Conservation (phyloP, 2,329 filamentous ascomycete species). For the Sporothrix variecibatus region DNA sequence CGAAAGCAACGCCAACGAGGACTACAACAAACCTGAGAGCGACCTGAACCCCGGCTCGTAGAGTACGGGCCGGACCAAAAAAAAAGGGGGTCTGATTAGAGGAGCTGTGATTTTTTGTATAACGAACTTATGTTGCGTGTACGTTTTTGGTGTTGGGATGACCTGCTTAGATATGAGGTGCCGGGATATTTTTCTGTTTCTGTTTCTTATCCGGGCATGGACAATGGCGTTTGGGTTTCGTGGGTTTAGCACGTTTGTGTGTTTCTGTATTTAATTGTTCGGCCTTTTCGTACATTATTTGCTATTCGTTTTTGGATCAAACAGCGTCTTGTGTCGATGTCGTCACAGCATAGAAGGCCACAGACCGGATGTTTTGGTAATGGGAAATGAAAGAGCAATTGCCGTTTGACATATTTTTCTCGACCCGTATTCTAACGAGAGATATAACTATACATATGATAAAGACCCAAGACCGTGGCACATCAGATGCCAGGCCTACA, state of each 20-base stretch:
- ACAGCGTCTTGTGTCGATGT: background rate
- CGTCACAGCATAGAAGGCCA: background rate
- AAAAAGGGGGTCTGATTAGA: background rate
- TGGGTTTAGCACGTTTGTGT: background rate
- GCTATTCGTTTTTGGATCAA: background rate
- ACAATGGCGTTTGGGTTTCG: constrained; percentile 14
- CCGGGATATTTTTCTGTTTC: background rate
- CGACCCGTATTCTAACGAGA: constrained; percentile 12
- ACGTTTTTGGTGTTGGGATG: background rate
- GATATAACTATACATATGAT: constrained; percentile 16
- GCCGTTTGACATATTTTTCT: constrained; percentile 7
- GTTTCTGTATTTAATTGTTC: background rate
- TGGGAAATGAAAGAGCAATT: constrained; percentile 12
- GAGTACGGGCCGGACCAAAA: constrained; percentile 10
- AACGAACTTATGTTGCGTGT: constrained; percentile 13
- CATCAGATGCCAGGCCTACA: background rate
- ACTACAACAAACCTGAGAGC: constrained; percentile 48
- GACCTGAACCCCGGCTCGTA: constrained; percentile 54
- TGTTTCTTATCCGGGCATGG: constrained; percentile 16
- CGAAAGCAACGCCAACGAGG: constrained; percentile 55
- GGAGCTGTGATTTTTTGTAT: background rate
- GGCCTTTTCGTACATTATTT: background rate
- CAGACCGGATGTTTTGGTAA: background rate
- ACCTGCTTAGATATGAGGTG: constrained; percentile 2
- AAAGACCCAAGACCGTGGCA: background rate